A percentile compares a stretch with the other conserved stretches of the same genome.
Conservation (phyloP, 352 stramenopile genomes). For the Pythium myriotylum region DNA sequence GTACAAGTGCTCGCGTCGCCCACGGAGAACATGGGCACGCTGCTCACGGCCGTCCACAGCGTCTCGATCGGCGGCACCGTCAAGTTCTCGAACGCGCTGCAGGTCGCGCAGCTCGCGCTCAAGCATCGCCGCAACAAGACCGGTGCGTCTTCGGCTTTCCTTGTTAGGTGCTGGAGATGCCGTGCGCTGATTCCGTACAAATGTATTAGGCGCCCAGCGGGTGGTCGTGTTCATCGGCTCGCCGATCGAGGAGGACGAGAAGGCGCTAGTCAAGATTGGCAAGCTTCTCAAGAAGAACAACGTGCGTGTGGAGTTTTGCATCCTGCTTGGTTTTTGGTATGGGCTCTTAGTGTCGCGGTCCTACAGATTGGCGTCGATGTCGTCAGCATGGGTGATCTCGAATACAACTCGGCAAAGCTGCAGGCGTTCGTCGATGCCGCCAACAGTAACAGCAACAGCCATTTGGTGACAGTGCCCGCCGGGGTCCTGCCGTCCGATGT, state of each 20-base stretch:
- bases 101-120: conserved; percentile 96
- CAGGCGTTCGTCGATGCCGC: conserved; percentile 91
- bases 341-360: conserved; percentile 3
- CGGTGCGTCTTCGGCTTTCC: conserved; percentile 38
- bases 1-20: conserved; percentile 95
- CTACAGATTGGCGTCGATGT: conserved; percentile 96
- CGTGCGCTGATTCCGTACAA: no score
- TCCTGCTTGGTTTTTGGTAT: not conserved
- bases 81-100: conserved; percentile 96
- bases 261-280: conserved; percentile 93
- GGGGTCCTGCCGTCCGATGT: conserved; percentile 98
- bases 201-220: conserved; percentile 75
- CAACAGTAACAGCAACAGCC: conserved; percentile 94
- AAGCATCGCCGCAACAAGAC: conserved; percentile 99
- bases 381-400: conserved; percentile 96
- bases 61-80: conserved; percentile 87
- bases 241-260: conserved; percentile 91
- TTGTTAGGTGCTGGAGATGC: no score
- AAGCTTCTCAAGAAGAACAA: conserved; percentile 99
- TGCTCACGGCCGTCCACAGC: conserved; percentile 94
- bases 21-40: conserved; percentile 98
- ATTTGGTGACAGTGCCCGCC: conserved; percentile 96
- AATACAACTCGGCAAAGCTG: conserved; percentile 88
- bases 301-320: conserved; percentile 38
- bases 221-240: conserved; percentile 98